A percentile compares a stretch with the other conserved stretches of the same genome.
Conservation (phyloP, 257 asterid genomes). For the Mitragyna speciosa region DNA sequence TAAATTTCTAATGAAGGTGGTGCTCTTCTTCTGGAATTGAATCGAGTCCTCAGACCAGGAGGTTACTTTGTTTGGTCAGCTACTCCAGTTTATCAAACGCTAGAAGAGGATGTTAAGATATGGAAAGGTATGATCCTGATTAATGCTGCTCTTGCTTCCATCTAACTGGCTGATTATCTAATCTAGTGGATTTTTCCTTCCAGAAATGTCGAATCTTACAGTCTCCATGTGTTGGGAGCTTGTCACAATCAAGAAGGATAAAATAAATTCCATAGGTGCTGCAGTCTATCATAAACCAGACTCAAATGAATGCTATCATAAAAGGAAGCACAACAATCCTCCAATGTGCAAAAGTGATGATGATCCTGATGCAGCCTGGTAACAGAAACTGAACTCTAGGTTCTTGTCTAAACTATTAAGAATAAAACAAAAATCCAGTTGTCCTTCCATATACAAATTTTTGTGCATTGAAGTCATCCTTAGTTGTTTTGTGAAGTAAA, state of each 20-base stretch:
- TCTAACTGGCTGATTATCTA: neutral
- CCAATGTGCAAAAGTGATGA: constrained; percentile 70
- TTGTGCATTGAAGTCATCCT: neutral
- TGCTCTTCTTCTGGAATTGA: constrained; percentile 73
- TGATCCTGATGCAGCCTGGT: constrained; percentile 94
- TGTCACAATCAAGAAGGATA: constrained; percentile 68
- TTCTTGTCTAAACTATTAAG: neutral
- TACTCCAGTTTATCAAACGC: constrained; percentile 89
- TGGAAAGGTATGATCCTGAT: constrained; percentile 58
- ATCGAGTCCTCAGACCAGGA: constrained; percentile 84
- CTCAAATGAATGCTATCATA: constrained; percentile 73
- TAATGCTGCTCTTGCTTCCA: neutral
- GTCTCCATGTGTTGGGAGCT: constrained; percentile 93
- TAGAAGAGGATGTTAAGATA: constrained; percentile 69
- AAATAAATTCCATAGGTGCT: constrained; percentile 56
- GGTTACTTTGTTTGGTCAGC: constrained; percentile 94
- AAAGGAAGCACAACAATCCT: constrained; percentile 54
- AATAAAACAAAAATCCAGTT: neutral
- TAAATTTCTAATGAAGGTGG: constrained; percentile 62
- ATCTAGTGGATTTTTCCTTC: constrained; percentile 5
- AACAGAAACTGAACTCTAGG: constrained; percentile 8
- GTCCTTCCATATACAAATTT: neutral
- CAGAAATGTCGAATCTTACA: constrained; percentile 77
- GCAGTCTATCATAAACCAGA: constrained; percentile 81
- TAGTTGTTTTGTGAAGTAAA: neutral